Evolutionary conservation across 1,139 yeast species (phyloP), one percentile per base, ranked within the genome.

Genomic region (Nematodospora anomalae): DNA sequence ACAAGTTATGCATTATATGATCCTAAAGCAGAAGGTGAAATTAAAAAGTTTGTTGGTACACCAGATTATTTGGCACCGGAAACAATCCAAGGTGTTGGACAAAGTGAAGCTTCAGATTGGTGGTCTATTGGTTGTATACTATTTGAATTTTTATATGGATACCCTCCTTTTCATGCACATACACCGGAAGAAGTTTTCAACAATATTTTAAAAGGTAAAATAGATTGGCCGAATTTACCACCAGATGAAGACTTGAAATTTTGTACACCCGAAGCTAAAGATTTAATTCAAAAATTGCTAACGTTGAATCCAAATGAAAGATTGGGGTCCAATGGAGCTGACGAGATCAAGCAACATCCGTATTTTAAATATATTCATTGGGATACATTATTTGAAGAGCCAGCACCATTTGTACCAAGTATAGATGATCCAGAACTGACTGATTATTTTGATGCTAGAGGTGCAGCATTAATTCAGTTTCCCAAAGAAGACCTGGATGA

Each of bases 41-140:
- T 55, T 23, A 66, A 64, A 35, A 78, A 75, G 46, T 90, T 92
- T 53, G 96, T 89, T 25, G 99, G 99, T 0, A 94, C 99, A 0
- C 98, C 99, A 0, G 99, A 94, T 56, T 94, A 94, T 58, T 73
- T 94, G 28, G 95, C 99, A 0, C 99, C 99, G 0, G 99, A 94
- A 55, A 90, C 97, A 0, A 88, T 94, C 45, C 70, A 76, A 32
- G 97, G 97, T 22, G 71, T 74, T 5, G 87, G 88, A 0, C 97
- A 92, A 57, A 88, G 83, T 45, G 92, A 83, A 49, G 77, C 83
- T 30, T 82, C 95, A 26, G 99, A 94, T 66, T 94, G 98, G 98
- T 94, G 98, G 98, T 87, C 97, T 2, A 76, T 90, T 30, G 99
- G 99, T 0, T 92, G 97, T 58, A 89, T 94, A 12, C 63, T 90